Evolutionary conservation across 305 asterid species (phyloP).

Genomic region (Rubia tinctorum): DNA sequence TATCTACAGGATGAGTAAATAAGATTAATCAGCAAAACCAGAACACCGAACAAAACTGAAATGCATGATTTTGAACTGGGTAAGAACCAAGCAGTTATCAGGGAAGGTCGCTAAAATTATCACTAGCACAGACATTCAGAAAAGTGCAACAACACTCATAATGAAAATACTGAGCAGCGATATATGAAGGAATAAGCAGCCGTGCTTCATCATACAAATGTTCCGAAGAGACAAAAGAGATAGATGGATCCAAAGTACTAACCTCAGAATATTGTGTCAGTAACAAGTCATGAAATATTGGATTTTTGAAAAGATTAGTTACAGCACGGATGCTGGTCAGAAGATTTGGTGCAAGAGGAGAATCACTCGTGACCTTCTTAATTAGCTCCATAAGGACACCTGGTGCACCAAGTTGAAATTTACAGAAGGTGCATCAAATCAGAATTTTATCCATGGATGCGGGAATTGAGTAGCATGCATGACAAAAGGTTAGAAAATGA

Average conservation of each 20-base stretch:
- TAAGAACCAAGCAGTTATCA: not conserved
- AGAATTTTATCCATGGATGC: constrained; percentile 9
- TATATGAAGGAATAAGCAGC: not conserved
- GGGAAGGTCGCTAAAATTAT: not conserved
- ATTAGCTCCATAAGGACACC: constrained; percentile 65
- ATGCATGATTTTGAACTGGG: not conserved
- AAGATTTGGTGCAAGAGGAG: constrained; percentile 81
- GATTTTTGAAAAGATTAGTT: constrained; percentile 72
- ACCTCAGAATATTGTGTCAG: constrained; percentile 77
- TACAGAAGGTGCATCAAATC: constrained; percentile 1
- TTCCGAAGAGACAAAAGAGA: not conserved
- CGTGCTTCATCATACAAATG: not conserved
- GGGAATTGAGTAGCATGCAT: not conserved
- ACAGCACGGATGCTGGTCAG: constrained; percentile 84
- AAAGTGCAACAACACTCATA: not conserved
- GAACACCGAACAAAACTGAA: not conserved
- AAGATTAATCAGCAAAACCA: not conserved
- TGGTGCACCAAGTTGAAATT: constrained; percentile 32
- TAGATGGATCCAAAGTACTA: constrained; percentile 17
- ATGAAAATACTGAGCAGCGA: not conserved
- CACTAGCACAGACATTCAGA: not conserved
- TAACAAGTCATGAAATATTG: constrained; percentile 59
- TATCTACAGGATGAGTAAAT: constrained; percentile 48
- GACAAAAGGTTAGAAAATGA: not conserved
- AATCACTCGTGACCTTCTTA: constrained; percentile 68